Percentiles rank a stretch among this genome's conserved stretches.
These are phyloP conservation scores for Glonium stellatum DNA, from an alignment of 495 filamentous ascomycete species.

Conservation along the genomic window DNA sequence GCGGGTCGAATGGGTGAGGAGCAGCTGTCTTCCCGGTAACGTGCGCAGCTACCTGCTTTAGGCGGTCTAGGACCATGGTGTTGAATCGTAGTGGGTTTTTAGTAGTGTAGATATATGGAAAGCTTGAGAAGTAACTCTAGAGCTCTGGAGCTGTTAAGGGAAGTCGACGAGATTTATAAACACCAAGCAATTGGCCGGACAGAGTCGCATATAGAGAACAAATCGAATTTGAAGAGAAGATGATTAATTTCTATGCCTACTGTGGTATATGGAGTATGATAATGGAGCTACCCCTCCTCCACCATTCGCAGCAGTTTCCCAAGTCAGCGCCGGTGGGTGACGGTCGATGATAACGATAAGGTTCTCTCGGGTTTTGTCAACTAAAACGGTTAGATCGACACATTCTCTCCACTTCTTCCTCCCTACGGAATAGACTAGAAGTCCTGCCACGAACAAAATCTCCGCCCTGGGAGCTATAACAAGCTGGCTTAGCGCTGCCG, in stretches of 20 bases:
- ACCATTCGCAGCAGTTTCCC: neutral
- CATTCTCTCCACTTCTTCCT: neutral
- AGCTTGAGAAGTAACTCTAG: no score
- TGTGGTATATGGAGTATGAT: neutral
- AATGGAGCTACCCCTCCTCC: constrained; percentile 1
- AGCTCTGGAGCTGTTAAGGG: neutral
- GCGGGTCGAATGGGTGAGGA: constrained; percentile 81
- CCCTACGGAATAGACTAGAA: neutral
- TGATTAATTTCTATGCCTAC: constrained; percentile 1
- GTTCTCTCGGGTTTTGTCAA: neutral
- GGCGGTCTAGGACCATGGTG: constrained; percentile 60
- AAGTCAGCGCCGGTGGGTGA: neutral
- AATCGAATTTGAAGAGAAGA: neutral
- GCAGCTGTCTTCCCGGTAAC: constrained; percentile 49
- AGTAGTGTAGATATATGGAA: neutral
- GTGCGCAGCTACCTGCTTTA: constrained; percentile 62
- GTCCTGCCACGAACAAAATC: neutral
- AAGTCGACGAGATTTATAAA: neutral
- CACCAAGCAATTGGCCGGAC: neutral
- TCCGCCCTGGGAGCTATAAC: neutral
- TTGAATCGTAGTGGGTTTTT: neutral
- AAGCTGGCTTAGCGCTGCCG: neutral
- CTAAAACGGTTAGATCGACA: neutral
- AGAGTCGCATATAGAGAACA: neutral
- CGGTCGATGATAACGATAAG: neutral